Percentiles rank a stretch among this genome's conserved stretches.
Conservation (phyloP, 2,329 filamentous ascomycete genomes). For the Magnaporthiopsis poae region DNA sequence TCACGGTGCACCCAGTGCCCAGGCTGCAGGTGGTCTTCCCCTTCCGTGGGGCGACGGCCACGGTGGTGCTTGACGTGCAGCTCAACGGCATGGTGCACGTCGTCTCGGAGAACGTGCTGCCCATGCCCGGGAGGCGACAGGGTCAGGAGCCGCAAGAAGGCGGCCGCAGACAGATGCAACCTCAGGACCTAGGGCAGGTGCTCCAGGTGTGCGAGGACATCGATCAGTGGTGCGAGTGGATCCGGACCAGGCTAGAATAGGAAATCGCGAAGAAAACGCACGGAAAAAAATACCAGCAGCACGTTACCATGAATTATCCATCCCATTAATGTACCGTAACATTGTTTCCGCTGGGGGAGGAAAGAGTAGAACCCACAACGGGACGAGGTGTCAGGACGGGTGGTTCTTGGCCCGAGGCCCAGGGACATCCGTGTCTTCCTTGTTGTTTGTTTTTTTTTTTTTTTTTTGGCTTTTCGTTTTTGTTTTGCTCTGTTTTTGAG, state of each 20-base stretch:
- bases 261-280: neutral
- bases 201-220: constrained; percentile 43
- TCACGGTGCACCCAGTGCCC: constrained; percentile 40
- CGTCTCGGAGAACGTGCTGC: constrained; percentile 46
- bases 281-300: neutral
- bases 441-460: neutral
- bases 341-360: neutral
- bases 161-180: constrained; percentile 24
- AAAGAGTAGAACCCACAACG: neutral
- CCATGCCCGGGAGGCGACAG: constrained; percentile 11
- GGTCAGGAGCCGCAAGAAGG: constrained; percentile 10
- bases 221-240: constrained; percentile 45
- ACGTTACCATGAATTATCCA: no score
- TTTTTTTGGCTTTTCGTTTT: neutral
- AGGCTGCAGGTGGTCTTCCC: constrained; percentile 46
- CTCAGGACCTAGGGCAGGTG: constrained; percentile 33
- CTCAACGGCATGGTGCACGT: constrained; percentile 51
- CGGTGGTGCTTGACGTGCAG: constrained; percentile 48
- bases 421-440: neutral
- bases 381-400: neutral
- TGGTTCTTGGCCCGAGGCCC: no score
- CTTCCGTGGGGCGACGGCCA: constrained; percentile 35
- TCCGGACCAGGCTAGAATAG: constrained; percentile 26
- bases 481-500: neutral
- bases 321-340: neutral